These are phyloP conservation scores for Rutidosis leptorrhynchoides DNA, from an alignment of 129 eudicot species.

Conservation along the genomic window DNA sequence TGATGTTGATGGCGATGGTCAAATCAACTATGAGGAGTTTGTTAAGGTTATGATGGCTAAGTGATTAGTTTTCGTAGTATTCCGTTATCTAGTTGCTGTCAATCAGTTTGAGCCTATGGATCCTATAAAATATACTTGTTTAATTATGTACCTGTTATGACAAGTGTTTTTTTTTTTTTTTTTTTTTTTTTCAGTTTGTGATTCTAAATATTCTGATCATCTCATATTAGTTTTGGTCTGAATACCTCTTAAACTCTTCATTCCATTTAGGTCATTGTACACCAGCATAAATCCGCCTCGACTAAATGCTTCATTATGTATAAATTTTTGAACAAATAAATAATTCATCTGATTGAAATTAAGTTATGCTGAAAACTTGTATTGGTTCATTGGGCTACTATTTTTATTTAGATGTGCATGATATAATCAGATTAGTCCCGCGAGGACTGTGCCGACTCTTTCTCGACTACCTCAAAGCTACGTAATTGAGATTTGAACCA, in stretches of 20 bases:
- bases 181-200: conserved; percentile 17
- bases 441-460: no score
- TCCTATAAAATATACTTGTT: conserved; percentile 32
- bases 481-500: no score
- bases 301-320: no score
- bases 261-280: not conserved
- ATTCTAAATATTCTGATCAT: conserved; percentile 1
- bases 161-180: conserved; percentile 14
- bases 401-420: no score
- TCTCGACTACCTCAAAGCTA: no score
- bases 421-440: no score
- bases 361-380: no score
- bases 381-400: no score
- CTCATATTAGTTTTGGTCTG: conserved; percentile 15
- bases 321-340: no score
- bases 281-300: no score
- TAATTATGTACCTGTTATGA: conserved; percentile 36
- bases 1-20: conserved; percentile 43
- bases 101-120: conserved; percentile 25
- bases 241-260: conserved; percentile 23
- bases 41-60: conserved; percentile 47
- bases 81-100: conserved; percentile 24
- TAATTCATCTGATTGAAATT: no score
- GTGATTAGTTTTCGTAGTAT: conserved; percentile 24
- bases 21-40: conserved; percentile 46